These are phyloP conservation scores for Bretziella fagacearum DNA, from an alignment of 2,329 filamentous ascomycete species.

Conservation along the genomic window DNA sequence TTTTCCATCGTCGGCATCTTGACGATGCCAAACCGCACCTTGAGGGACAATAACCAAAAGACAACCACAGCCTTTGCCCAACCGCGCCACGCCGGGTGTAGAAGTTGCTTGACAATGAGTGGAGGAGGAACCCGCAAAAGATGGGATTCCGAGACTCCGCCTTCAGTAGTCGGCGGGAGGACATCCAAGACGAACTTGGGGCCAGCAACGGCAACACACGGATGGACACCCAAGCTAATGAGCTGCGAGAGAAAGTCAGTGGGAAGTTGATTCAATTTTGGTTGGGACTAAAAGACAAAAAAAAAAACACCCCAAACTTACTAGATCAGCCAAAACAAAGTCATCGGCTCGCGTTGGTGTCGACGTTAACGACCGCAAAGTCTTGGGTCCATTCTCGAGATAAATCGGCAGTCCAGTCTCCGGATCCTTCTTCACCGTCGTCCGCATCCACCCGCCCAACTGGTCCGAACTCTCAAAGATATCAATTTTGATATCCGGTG, in stretches of 20 bases:
- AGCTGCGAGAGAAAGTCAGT: conserved; percentile 4
- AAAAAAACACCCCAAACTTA: conserved; percentile 24
- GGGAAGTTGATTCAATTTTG: not conserved
- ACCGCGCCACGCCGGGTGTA: conserved; percentile 13
- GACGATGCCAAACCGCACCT: conserved; percentile 16
- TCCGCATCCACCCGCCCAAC: conserved; percentile 73
- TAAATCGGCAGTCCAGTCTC: conserved; percentile 9
- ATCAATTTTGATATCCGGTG: conserved; percentile 12
- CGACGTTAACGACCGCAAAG: conserved; percentile 39
- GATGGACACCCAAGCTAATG: conserved; percentile 10
- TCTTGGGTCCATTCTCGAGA: conserved; percentile 46
- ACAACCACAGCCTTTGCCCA: conserved; percentile 11
- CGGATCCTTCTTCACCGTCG: conserved; percentile 36
- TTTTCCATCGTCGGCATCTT: conserved; percentile 19
- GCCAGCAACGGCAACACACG: conserved; percentile 9
- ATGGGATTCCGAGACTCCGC: conserved; percentile 35
- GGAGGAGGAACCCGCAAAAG: conserved; percentile 25
- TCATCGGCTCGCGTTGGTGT: conserved; percentile 36
- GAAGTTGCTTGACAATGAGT: conserved; percentile 7
- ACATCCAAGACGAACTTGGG: conserved; percentile 13
- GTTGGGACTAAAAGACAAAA: not conserved
- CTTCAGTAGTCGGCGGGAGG: not conserved
- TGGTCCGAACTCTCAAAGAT: conserved; percentile 37
- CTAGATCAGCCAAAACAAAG: conserved; percentile 52
- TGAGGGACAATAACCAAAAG: conserved; percentile 12